Evolutionary conservation across 495 filamentous ascomycete genomes (phyloP), one percentile per base, ranked within the genome.

Genomic region (Glonium stellatum): DNA sequence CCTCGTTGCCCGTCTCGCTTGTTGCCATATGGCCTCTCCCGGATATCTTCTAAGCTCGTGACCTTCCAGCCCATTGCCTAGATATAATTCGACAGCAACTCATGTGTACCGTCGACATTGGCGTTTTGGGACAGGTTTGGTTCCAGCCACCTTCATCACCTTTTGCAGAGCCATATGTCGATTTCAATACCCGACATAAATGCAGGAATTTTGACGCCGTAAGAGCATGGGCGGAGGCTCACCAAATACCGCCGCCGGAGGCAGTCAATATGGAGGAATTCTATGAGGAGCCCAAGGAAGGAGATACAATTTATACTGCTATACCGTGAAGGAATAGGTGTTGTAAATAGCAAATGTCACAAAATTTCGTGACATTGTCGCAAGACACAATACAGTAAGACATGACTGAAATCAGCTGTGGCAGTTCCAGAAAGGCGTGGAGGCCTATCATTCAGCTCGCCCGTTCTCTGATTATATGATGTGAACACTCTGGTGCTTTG

Each of bases 171-270:
- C 74, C 78, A 0, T 81, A 77, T 59, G 73, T 78, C 6, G 78
- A 84, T 54, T 83, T 84, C 68, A 79, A 81, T 60, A 82, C 79
- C 0, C 60, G 72, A 47, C 82, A 83, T 56, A 71, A 69, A 53
- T 83, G 82, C 62, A 74, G 78, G 39, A 80, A 84, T 56, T 84
- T 78, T 57, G 77, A 84, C 5, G 76, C 69, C 0, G 61, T 85
- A 21, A 65, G 78, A 9, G 42, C 69, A 39, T 84, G 80, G 80
- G 79, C 78, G 0, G 68, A 80, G 62, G 60, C 59, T 8, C 73
- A 76, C 36, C 78, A 84, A 67, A 57, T 76, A 1, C 76, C 78
- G 4, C 72, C 68, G 25, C 64, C 69, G 1, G 67, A 65, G 3
- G 73, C 75, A 1, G 34, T 54, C 15, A 76, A 80, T 61, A 62